Conservation (phyloP, 2,329 filamentous ascomycete species). For the Colletotrichum simmondsii region DNA sequence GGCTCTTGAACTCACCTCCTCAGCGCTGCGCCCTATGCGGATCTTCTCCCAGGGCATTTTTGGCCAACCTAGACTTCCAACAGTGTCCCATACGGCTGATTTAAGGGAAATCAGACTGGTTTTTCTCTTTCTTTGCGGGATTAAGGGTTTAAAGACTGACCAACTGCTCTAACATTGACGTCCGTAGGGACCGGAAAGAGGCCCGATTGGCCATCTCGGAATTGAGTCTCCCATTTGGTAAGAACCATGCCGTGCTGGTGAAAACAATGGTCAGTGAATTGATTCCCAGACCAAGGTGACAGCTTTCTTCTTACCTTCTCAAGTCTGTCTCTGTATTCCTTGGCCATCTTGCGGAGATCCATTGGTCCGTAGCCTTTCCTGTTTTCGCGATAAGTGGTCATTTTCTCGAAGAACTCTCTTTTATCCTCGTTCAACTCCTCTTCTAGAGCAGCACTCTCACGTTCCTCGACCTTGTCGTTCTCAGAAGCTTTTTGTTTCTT, state of each 20-base stretch:
- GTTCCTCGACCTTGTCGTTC: background rate
- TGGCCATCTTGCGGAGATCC: slow-evolving; percentile 14
- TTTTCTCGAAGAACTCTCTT: background rate
- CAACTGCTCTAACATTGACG: slow-evolving; percentile 13
- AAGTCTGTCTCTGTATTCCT: slow-evolving; percentile 8
- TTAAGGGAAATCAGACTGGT: fast-evolving
- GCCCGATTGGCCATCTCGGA: background rate
- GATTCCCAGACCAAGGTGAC: background rate
- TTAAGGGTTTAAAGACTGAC: background rate
- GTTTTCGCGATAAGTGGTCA: background rate
- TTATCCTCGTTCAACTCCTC: slow-evolving; percentile 8
- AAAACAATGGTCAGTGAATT: background rate
- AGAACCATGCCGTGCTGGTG: slow-evolving; percentile 26
- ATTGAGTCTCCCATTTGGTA: background rate
- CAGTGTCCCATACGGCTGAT: slow-evolving; percentile 62
- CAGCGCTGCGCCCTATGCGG: slow-evolving; percentile 15
- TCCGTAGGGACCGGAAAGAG: background rate
- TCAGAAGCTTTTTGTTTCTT: background rate
- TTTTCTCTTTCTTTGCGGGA: fast-evolving
- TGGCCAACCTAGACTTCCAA: slow-evolving; percentile 53
- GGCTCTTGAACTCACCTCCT: background rate
- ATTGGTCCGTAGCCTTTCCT: background rate
- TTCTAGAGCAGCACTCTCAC: background rate
- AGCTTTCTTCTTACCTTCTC: background rate
- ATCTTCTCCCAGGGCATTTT: slow-evolving; percentile 31